A percentile compares a stretch with the other conserved stretches of the same genome.
phyloP scores from a whole-genome alignment of 257 asterid species.

The Scutellaria barbata region DNA sequence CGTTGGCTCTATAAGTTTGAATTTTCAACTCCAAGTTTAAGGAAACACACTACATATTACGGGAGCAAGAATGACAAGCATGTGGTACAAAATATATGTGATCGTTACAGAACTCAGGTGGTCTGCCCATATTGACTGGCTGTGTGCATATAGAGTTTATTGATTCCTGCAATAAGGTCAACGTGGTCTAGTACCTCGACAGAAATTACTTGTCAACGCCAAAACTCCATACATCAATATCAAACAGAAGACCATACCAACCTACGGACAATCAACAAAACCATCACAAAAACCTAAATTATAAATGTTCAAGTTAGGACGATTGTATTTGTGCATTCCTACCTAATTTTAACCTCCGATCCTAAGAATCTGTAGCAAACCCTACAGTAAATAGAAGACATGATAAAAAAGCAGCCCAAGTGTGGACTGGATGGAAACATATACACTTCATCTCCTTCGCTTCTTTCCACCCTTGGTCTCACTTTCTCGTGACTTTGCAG shows the following conservation, averaged over 20 bases:
- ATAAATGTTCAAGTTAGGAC: conserved; percentile 12
- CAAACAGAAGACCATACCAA: conserved; percentile 22
- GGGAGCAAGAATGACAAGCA: no score
- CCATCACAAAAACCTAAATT: conserved; percentile 30
- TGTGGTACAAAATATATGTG: no score
- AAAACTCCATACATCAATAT: conserved; percentile 32
- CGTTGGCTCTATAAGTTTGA: no score
- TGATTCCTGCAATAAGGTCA: no score
- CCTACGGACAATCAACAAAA: conserved; percentile 29
- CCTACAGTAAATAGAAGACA: conserved; percentile 28
- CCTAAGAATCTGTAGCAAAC: conserved; percentile 32
- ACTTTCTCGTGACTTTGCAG: conserved; percentile 52
- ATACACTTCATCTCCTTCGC: conserved; percentile 50
- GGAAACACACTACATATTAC: no score
- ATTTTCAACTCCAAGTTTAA: no score
- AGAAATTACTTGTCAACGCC: not conserved
- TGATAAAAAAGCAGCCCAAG: conserved; percentile 27
- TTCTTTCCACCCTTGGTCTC: conserved; percentile 66
- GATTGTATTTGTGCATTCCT: not conserved
- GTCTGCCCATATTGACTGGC: no score
- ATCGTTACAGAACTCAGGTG: no score
- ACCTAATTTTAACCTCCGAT: conserved; percentile 37
- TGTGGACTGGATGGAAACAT: not conserved
- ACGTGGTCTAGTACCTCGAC: not conserved
- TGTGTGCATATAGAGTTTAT: no score